Evolutionary conservation across 345 rosid genomes (phyloP), one percentile per base, ranked within the genome.

Genomic region (Cardamine resedifolia): DNA sequence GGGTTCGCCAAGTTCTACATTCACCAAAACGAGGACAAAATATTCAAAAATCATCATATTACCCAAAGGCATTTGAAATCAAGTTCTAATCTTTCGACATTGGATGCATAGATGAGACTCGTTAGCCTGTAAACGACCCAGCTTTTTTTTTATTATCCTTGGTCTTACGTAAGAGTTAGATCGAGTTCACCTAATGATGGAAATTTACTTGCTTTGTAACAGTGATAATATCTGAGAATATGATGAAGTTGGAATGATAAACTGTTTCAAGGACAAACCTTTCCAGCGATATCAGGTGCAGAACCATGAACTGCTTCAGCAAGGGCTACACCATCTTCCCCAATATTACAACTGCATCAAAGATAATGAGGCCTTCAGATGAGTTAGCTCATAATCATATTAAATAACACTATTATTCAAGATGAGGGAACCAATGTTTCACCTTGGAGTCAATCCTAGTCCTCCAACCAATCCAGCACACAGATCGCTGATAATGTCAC

Each of bases 241-340:
- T 43, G 36, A 19, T 14, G 36, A 23, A n/a, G 18, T 2, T 19
- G 18, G n/a, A 61, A 41, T 27, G 52, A 61, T 39, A 19, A 21
- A 34, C 6, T 72, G 50, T 6, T 58, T 27, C 0, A 44, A 59
- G 70, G 74, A 78, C 88, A 58, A 79, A 96, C 97, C 88, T 90
- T 96, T 70, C 99, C 99, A 38, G 99, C 97, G 62, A 96, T 96
- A 82, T 96, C 98, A 78, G 99, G 99, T 31, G 99, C 99, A 60
- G 99, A 96, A 61, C 99, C 99, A 70, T 96, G 99, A 7, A 96
- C 99, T 67, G 99, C 99, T 86, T 96, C 99, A 56, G 99, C 99
- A 59, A 96, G 96, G 20, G 98, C 98, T 51, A 92, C 92, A 39
- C 97, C 99, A 79, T 95, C 96, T 79, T 96, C 97, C 10, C 99